A percentile compares a stretch with the other conserved stretches of the same genome.
These are phyloP conservation scores for Didymella arachidicola DNA, from an alignment of 2,329 filamentous ascomycete genomes.

Conservation along the genomic window DNA sequence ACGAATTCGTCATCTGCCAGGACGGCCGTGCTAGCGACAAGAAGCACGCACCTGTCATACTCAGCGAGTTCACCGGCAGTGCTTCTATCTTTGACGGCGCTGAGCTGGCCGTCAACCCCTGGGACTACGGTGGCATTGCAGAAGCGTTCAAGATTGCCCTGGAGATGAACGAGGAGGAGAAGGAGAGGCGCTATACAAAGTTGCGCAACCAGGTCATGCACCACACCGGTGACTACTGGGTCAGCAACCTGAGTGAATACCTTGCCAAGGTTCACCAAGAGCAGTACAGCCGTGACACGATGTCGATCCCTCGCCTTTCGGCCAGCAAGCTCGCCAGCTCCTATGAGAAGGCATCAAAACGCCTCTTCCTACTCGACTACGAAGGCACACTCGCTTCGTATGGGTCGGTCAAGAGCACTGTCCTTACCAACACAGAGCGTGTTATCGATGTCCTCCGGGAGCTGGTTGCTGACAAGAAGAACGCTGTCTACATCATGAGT, in stretches of 20 bases:
- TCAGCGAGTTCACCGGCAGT: slow-evolving; percentile 95
- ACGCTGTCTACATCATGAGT: slow-evolving; percentile 94
- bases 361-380: slow-evolving; percentile 91
- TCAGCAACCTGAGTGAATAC: slow-evolving; percentile 74
- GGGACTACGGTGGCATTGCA: slow-evolving; percentile 90
- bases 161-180: slow-evolving; percentile 80
- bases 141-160: slow-evolving; percentile 84
- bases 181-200: slow-evolving; percentile 74
- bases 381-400: slow-evolving; percentile 91
- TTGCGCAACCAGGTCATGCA: slow-evolving; percentile 77
- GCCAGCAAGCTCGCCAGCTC: slow-evolving; percentile 68
- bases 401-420: slow-evolving; percentile 83
- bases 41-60: slow-evolving; percentile 86
- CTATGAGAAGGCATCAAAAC: slow-evolving; percentile 71
- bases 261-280: slow-evolving; percentile 81
- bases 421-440: slow-evolving; percentile 84
- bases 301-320: slow-evolving; percentile 84
- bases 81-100: slow-evolving; percentile 82
- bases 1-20: slow-evolving; percentile 93
- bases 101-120: slow-evolving; percentile 88
- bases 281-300: slow-evolving; percentile 83
- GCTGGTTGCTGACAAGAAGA: slow-evolving; percentile 78
- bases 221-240: slow-evolving; percentile 88
- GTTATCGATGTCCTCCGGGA: slow-evolving; percentile 85
- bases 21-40: slow-evolving; percentile 77